phyloP scores from a whole-genome alignment of 305 asterid genomes.

The Vinca major region DNA sequence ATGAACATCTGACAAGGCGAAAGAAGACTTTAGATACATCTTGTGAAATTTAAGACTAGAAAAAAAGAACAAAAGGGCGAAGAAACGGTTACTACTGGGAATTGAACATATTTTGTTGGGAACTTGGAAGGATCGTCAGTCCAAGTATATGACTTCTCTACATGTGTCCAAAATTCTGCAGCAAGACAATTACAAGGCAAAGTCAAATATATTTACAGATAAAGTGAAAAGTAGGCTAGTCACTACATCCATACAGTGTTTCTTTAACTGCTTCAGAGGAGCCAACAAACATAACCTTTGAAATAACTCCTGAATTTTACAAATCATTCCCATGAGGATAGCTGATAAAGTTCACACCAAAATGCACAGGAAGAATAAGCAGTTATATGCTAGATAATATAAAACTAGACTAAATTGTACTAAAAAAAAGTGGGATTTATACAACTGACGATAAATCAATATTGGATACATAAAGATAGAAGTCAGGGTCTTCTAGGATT shows the following conservation, averaged over 20 bases:
- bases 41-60: not conserved
- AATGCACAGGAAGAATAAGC: not conserved
- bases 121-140: slow-evolving; percentile 92
- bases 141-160: slow-evolving; percentile 96
- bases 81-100: slow-evolving; percentile 56
- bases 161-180: slow-evolving; percentile 94
- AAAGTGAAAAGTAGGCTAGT: not conserved
- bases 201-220: not conserved
- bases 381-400: not conserved
- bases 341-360: not conserved
- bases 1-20: slow-evolving; percentile 51
- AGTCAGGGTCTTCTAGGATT: not conserved
- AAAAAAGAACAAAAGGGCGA: slow-evolving; percentile 8
- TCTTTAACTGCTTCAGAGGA: not conserved
- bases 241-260: not conserved
- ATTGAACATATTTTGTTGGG: slow-evolving; percentile 91
- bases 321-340: not conserved
- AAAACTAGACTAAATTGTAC: not conserved
- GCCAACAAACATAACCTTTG: not conserved
- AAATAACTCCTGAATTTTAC: not conserved
- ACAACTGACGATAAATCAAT: not conserved
- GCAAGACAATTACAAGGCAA: slow-evolving; percentile 5
- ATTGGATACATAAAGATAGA: not conserved
- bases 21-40: not conserved
- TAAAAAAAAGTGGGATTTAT: not conserved